A percentile compares a stretch with the other conserved stretches of the same genome.
Evolutionary conservation across 176 grass and related monocot species (phyloP).

Genomic region (Triticum aestivum): DNA sequence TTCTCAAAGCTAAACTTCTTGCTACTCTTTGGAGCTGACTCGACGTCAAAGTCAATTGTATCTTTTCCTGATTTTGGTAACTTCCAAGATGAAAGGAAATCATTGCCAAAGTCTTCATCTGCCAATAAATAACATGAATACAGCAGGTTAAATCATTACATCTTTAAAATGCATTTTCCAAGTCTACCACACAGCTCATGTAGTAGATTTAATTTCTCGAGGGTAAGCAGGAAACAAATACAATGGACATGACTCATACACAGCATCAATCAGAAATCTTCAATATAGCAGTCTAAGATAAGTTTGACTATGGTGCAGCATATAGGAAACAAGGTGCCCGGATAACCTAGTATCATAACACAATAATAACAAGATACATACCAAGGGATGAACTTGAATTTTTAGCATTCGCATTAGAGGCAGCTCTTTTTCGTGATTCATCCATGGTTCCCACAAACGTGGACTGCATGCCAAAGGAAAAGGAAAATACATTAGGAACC

Average conservation of each 20-base stretch:
- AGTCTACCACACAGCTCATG: slow-evolving; percentile 10
- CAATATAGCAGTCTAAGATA: slow-evolving; percentile 1
- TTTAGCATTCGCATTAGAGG: slow-evolving; percentile 41
- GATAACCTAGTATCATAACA: slow-evolving; percentile 11
- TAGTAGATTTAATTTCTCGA: slow-evolving; percentile 10
- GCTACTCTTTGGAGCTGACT: slow-evolving; percentile 53
- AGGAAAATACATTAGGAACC: slow-evolving; percentile 32
- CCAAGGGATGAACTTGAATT: slow-evolving; percentile 58
- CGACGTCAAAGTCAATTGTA: slow-evolving; percentile 66
- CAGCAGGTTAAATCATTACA: slow-evolving; percentile 18
- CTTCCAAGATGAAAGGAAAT: slow-evolving; percentile 89
- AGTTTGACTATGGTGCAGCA: slow-evolving; percentile 17
- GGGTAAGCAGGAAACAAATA: slow-evolving; percentile 3
- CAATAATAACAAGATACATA: slow-evolving; percentile 39
- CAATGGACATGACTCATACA: slow-evolving; percentile 16
- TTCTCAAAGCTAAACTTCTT: slow-evolving; percentile 86
- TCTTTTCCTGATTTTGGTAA: slow-evolving; percentile 57
- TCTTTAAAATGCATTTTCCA: not conserved
- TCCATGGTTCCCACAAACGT: slow-evolving; percentile 52
- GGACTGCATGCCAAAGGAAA: slow-evolving; percentile 33
- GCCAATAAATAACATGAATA: slow-evolving; percentile 18
- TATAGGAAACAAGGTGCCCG: slow-evolving; percentile 19
- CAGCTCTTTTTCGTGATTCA: slow-evolving; percentile 62
- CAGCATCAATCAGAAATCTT: slow-evolving; percentile 11
- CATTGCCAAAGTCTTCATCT: slow-evolving; percentile 92